phyloP scores from a whole-genome alignment of 2,329 filamentous ascomycete species.

The Fusarium austroafricanum region DNA sequence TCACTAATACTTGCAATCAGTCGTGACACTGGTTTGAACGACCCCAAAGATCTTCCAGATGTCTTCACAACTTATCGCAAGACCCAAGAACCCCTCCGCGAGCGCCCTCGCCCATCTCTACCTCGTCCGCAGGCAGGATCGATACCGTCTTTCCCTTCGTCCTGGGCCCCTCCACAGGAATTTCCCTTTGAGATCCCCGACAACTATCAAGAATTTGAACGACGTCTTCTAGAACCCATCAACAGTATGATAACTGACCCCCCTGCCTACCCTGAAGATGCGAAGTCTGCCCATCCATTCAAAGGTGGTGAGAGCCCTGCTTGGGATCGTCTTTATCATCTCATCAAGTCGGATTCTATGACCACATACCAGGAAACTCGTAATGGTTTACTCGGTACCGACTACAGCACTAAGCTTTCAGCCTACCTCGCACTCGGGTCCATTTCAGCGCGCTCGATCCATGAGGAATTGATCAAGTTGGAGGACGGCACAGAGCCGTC shows the following conservation, averaged over 20 bases:
- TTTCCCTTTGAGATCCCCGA: conserved; percentile 73
- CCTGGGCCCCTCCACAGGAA: conserved; percentile 67
- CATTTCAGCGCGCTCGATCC: conserved; percentile 78
- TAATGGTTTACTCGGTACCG: conserved; percentile 75
- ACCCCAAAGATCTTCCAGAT: conserved; percentile 73
- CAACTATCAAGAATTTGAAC: conserved; percentile 63
- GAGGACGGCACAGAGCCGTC: conserved; percentile 69
- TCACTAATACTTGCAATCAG: conserved; percentile 55
- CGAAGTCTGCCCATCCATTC: conserved; percentile 73
- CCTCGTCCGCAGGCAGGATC: conserved; percentile 61
- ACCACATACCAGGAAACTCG: conserved; percentile 75
- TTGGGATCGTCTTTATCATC: conserved; percentile 67
- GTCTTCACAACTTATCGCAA: conserved; percentile 82
- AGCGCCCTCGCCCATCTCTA: conserved; percentile 69
- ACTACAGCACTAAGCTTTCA: conserved; percentile 82
- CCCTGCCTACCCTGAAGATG: conserved; percentile 64
- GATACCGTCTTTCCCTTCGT: conserved; percentile 65
- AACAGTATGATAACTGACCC: conserved; percentile 61
- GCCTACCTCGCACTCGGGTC: conserved; percentile 78
- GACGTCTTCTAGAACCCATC: conserved; percentile 69
- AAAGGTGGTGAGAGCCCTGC: conserved; percentile 73
- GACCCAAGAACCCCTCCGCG: conserved; percentile 75
- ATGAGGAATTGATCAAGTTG: conserved; percentile 73
- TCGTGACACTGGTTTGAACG: conserved; percentile 71
- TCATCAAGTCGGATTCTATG: conserved; percentile 71